Evolutionary conservation across 225 moss, liverwort and hornwort species (phyloP).

Genomic region (Ulota crispa): DNA sequence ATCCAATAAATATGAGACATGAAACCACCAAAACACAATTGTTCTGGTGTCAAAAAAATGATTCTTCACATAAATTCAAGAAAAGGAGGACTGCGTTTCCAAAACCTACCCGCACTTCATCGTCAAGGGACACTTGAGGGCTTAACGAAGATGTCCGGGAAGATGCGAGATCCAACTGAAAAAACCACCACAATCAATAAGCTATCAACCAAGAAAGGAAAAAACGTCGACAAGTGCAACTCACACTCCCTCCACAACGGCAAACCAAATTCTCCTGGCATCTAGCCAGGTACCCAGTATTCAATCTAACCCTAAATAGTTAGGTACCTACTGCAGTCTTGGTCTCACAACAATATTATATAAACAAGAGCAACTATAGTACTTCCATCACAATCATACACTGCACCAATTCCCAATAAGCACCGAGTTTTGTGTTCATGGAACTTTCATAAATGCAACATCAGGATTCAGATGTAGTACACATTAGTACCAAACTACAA

Average conservation of each 20-base stretch:
- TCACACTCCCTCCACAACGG: neutral
- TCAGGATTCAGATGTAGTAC: neutral
- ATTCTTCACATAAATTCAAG: neutral
- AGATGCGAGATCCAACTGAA: conserved; percentile 76
- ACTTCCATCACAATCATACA: neutral
- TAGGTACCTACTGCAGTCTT: neutral
- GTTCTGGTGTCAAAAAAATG: neutral
- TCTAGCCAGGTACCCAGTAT: neutral
- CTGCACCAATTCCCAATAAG: neutral
- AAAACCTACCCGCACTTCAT: conserved; percentile 72
- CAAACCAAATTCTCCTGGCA: neutral
- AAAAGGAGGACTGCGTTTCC: neutral
- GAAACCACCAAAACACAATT: neutral
- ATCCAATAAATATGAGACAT: neutral
- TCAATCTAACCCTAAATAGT: neutral
- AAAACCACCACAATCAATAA: conserved; percentile 13
- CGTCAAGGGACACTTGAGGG: conserved; percentile 59
- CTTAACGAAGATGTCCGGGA: conserved; percentile 49
- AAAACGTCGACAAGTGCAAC: neutral
- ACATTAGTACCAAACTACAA: neutral
- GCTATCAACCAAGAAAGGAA: neutral
- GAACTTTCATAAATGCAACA: neutral
- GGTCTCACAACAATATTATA: neutral
- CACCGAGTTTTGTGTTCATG: neutral
- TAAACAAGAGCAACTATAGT: neutral